A percentile compares a stretch with the other conserved stretches of the same genome.
phyloP scores from a whole-genome alignment of 2,329 filamentous ascomycete genomes.

The Didymella sp. region DNA sequence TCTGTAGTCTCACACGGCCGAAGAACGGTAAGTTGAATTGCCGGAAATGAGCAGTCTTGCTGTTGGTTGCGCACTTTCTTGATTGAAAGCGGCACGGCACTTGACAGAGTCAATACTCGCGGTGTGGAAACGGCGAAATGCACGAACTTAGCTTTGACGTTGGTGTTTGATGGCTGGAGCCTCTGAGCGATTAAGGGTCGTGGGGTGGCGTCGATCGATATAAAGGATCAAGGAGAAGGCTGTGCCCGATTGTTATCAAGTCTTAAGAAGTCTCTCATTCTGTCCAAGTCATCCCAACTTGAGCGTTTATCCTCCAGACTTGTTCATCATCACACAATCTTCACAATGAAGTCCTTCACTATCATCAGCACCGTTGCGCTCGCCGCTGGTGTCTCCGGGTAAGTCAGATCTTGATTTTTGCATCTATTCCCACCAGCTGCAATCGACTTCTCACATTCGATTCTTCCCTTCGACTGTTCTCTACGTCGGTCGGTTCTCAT shows the following conservation, averaged over 20 bases:
- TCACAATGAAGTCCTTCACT: constrained; percentile 11
- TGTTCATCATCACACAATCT: not conserved
- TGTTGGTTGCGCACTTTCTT: not conserved
- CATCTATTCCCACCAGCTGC: not conserved
- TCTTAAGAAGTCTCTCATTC: constrained; percentile 7
- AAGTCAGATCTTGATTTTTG: no score
- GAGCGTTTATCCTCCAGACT: not conserved
- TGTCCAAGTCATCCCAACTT: not conserved
- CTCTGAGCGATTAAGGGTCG: not conserved
- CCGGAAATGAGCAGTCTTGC: constrained; percentile 6
- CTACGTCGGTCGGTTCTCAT: not conserved
- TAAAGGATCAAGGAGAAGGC: not conserved
- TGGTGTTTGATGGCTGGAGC: not conserved
- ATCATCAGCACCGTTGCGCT: constrained; percentile 7
- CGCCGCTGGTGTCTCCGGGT: constrained; percentile 13
- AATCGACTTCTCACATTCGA: not conserved
- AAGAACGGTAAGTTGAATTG: constrained; percentile 10
- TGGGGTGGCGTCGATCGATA: constrained; percentile 2
- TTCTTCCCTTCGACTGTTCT: not conserved
- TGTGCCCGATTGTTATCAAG: not conserved
- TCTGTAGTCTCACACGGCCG: not conserved
- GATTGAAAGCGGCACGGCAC: constrained; percentile 6
- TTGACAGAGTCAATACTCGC: not conserved
- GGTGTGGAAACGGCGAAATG: not conserved
- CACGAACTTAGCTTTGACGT: not conserved